phyloP scores from a whole-genome alignment of 2,329 filamentous ascomycete species.

The Falciphora oryzae region DNA sequence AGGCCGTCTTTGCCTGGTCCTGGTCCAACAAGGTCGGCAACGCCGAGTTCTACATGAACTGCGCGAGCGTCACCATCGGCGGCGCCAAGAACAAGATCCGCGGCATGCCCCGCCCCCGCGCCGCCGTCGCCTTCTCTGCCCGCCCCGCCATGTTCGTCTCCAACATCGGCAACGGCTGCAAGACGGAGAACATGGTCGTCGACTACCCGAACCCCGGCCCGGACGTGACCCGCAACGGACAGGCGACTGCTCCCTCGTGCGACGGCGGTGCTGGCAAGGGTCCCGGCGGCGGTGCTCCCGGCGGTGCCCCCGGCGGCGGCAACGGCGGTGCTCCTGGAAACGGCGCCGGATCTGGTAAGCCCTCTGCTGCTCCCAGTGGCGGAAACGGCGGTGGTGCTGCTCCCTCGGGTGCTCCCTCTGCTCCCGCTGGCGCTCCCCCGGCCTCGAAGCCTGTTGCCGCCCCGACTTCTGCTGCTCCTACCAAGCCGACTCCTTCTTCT shows the following conservation, averaged over 20 bases:
- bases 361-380: neutral
- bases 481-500: slow-evolving; percentile 5
- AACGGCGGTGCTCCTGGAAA: neutral
- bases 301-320: neutral
- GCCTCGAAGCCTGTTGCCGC: slow-evolving; percentile 21
- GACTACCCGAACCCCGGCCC: slow-evolving; percentile 8
- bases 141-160: slow-evolving; percentile 8
- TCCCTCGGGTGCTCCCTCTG: no score
- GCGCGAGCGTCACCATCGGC: slow-evolving; percentile 61
- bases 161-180: slow-evolving; percentile 10
- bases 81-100: slow-evolving; percentile 22
- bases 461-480: slow-evolving; percentile 5
- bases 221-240: slow-evolving; percentile 5
- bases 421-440: neutral
- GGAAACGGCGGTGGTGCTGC: no score
- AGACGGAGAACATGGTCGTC: slow-evolving; percentile 9
- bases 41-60: slow-evolving; percentile 84
- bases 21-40: slow-evolving; percentile 75
- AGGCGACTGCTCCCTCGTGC: slow-evolving; percentile 4
- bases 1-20: slow-evolving; percentile 67
- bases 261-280: slow-evolving; percentile 8
- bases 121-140: slow-evolving; percentile 1
- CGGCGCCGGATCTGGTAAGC: neutral
- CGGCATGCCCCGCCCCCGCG: slow-evolving; percentile 3
- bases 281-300: slow-evolving; percentile 1